Base-by-base conservation (phyloP, 306 rosid genomes). In the Prunus fruticosa region DNA sequence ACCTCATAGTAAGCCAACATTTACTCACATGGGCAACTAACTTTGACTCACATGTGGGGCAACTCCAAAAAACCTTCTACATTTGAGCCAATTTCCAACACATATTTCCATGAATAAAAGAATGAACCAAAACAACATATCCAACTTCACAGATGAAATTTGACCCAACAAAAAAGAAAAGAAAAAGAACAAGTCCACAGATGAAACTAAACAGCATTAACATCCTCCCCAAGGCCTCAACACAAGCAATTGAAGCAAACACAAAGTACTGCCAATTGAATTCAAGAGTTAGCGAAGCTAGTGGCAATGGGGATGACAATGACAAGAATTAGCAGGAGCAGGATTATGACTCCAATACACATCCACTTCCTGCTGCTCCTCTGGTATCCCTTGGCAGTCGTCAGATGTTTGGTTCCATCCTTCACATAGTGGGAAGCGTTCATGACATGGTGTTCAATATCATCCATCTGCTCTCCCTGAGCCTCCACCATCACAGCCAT, bases 401-500 rank as follows among this genome's bases (percentile, higher is more conserved):
- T 82, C 46, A 93, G 85, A 23, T 81, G 80, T 84, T 84, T 93
- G 3, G 84, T 87, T 1, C 92, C 98, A 83, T 87, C 98, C 58
- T 78, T 89, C 1, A 93, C 97, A 79, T 91, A 93, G 5, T 88
- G 87, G 0, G 91, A 78, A 62, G 98, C 87, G 78, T 88, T 89
- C 47, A 93, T 47, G 5, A 93, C 97, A 47, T 93, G 97, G 45
- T 91, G 98, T 38, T 93, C 97, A 57, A 93, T 93, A 53, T 93
- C 91, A 65, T 93, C 97, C 96, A 93, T 91, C 71, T 93, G 84
- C 80, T 91, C 98, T 11, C 97, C 98, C 34, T 93, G 98, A 2
- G 93, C 93, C 67, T 93, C 98, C 75, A 93, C 98, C 98, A 91
- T 86, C 8, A 93, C 98, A 18, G 97, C 97, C 98, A 93, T 93